phyloP scores from a whole-genome alignment of 2,329 filamentous ascomycete genomes.

The Fusarium bactridioides region DNA sequence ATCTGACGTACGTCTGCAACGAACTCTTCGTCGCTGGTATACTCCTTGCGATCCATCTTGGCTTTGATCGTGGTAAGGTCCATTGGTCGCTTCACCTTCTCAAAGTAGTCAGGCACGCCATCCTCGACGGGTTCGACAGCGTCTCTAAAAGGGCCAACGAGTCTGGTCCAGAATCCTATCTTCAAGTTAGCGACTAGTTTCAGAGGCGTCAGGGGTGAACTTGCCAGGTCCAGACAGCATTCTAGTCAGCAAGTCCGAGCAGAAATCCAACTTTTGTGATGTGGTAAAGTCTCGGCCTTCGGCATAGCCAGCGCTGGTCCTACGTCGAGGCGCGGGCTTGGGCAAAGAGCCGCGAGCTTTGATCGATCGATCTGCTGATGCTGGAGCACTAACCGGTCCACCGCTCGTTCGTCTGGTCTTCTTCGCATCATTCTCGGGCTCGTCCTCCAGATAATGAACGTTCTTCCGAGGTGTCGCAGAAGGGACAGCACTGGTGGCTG shows the following conservation, averaged over 20 bases:
- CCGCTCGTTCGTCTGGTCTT: conserved; percentile 53
- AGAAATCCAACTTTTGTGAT: conserved; percentile 63
- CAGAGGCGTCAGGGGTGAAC: neutral
- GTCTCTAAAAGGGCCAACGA: conserved; percentile 68
- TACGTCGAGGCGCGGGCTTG: conserved; percentile 48
- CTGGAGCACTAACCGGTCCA: conserved; percentile 8
- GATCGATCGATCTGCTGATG: conserved; percentile 34
- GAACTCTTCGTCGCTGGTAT: conserved; percentile 62
- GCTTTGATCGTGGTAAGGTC: conserved; percentile 66
- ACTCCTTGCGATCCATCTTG: conserved; percentile 65
- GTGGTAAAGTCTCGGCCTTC: conserved; percentile 48
- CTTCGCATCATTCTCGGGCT: conserved; percentile 52
- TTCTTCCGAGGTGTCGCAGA: conserved; percentile 51
- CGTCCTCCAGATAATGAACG: conserved; percentile 58
- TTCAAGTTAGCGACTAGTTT: neutral
- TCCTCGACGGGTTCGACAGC: conserved; percentile 65
- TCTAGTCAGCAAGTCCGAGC: conserved; percentile 62
- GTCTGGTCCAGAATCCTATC: conserved; percentile 70
- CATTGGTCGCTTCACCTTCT: conserved; percentile 69
- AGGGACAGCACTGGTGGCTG: conserved; percentile 22
- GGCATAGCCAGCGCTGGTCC: conserved; percentile 44
- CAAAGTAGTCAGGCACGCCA: conserved; percentile 67
- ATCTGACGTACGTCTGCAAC: conserved; percentile 67
- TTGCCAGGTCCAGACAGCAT: conserved; percentile 70
- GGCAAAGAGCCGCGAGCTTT: conserved; percentile 45